Conservation (phyloP, 2,329 filamentous ascomycete species). For the Colletotrichum lini region DNA sequence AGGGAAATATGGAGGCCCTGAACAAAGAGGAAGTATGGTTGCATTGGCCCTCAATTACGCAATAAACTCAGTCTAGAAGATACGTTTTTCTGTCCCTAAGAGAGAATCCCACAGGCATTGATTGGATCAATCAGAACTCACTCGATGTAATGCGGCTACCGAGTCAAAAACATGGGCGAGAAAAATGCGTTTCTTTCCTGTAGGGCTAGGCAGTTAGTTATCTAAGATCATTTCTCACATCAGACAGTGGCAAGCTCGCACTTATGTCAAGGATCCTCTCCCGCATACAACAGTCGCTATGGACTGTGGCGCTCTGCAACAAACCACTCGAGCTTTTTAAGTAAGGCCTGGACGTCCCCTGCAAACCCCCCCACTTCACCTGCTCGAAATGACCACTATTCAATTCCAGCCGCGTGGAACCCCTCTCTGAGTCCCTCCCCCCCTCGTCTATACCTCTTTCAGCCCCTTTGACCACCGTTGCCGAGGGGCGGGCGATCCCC, state of each 20-base stretch:
- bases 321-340: constrained; percentile 26
- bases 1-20: too few species aligned
- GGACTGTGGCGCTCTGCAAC: constrained; percentile 36
- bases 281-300: constrained; percentile 11
- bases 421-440: neutral
- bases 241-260: constrained; percentile 18
- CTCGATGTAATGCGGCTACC: neutral
- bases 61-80: too few species aligned
- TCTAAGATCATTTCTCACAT: constrained; percentile 8
- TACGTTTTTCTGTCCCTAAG: neutral
- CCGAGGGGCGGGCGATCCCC: constrained; percentile 37
- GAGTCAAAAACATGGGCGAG: neutral
- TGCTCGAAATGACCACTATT: constrained; percentile 13
- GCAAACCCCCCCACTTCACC: constrained; percentile 8
- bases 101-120: neutral
- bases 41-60: too few species aligned
- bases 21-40: too few species aligned
- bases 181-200: neutral
- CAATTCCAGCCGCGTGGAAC: constrained; percentile 36
- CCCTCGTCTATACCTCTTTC: constrained; percentile 21
- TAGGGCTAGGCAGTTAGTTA: constrained; percentile 1
- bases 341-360: constrained; percentile 7
- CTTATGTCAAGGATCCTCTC: constrained; percentile 17
- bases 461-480: constrained; percentile 34
- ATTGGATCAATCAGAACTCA: too few species aligned